Base-by-base conservation (phyloP, 139 green algal genomes). In the Gonium pectorale region DNA sequence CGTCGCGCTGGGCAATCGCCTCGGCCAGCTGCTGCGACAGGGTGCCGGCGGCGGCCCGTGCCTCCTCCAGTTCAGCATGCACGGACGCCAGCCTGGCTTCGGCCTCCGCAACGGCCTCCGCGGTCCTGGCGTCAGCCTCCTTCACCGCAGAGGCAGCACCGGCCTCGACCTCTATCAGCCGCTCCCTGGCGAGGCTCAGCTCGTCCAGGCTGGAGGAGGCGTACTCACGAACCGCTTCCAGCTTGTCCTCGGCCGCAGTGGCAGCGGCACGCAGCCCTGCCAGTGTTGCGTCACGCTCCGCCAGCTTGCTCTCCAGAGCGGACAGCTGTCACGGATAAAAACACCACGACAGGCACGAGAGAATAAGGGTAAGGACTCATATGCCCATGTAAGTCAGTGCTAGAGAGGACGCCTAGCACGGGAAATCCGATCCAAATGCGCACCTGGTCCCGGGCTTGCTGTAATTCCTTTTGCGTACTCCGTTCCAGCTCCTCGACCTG, bases 151-250 rank as follows among this genome's bases (percentile, higher is more conserved):
- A 37, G 27, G 37, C 22, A 24, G 56, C 54, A 54, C 56, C 54
- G 54, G n/a, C 37, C 29, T 81, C 75, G 29, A 71, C 40, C 17
- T 31, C 41, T n/a, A 29, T 38, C n/a, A 72, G 8, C 31, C 40
- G 19, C 19, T 68, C 75, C 3, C 62, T 71, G 15, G 75, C 59
- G 7, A 59, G 13, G 37, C 60, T 59, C 3, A 86, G 79, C 46
- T 78, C 78, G 7, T 74, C 62, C 31, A 64, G 31, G 31, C 40
- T 87, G 6, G 69, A 79, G 33, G 74, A 40, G 21, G 81, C 69
- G 59, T 81, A 79, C 81, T 80, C 67, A 1, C 52, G 60, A 26
- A 82, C 71, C 7, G 70, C 70, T 3, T 38, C 46, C 71, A 87
- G 71, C 41, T 75, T 86, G 68, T 63, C 62, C 75, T 89, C 67